Conservation (phyloP, 306 rosid species). For the Geum urbanum region DNA sequence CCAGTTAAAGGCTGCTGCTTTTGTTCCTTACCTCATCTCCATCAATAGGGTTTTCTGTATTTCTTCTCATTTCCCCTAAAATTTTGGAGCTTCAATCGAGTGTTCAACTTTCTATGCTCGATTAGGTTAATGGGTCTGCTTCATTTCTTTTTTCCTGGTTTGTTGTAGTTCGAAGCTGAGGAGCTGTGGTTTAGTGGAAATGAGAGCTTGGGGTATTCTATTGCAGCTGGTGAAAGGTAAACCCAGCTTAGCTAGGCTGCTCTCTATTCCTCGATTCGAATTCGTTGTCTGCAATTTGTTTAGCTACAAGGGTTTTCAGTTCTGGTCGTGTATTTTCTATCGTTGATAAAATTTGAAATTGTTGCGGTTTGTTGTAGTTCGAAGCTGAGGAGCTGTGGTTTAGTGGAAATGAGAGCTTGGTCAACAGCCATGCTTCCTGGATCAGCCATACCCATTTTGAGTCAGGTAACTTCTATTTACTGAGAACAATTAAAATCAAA, state of each 20-base stretch:
- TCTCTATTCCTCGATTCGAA: conserved; percentile 5
- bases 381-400: too few relatives aligned
- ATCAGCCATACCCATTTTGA: conserved; percentile 88
- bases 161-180: background rate
- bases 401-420: too few relatives aligned
- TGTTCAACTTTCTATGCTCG: background rate
- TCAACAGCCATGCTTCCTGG: conserved; percentile 94
- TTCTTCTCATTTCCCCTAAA: background rate
- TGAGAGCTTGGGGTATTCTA: conserved; percentile 3
- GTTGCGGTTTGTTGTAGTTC: too few relatives aligned
- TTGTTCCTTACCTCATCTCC: background rate
- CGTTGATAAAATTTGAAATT: background rate
- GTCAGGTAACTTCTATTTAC: conserved; percentile 54
- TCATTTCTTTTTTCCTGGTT: conserved; percentile 1
- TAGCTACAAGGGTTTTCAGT: background rate
- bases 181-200: background rate
- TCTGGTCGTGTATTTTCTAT: background rate
- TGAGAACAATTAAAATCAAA: background rate
- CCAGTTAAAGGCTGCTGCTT: background rate
- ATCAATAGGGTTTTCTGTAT: conserved; percentile 2
- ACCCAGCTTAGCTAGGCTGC: background rate
- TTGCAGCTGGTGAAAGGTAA: conserved; percentile 8
- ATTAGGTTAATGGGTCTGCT: conserved; percentile 2
- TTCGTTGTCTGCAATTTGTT: background rate
- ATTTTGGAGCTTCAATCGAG: background rate